Percentiles rank a stretch among this genome's conserved stretches.
Evolutionary conservation across 495 filamentous ascomycete species (phyloP).

Genomic region (Neurospora tetraspora): DNA sequence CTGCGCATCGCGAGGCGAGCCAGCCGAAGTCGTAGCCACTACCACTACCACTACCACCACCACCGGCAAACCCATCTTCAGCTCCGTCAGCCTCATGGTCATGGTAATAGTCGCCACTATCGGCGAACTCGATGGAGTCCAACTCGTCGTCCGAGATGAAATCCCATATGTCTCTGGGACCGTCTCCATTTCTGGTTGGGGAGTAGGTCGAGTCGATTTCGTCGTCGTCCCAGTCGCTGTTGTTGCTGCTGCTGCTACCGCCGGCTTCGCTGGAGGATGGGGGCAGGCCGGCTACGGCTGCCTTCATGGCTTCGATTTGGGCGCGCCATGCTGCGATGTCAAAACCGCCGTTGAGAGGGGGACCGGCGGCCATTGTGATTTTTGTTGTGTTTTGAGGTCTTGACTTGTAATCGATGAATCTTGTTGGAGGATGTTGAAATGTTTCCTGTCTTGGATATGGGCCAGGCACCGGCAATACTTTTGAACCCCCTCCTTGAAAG

Average conservation of each 20-base stretch:
- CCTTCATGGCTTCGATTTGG: slow-evolving; percentile 38
- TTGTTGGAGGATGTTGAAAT: no score
- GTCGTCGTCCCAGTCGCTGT: slow-evolving; percentile 26
- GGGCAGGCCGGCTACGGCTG: slow-evolving; percentile 28
- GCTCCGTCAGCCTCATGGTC: slow-evolving; percentile 13
- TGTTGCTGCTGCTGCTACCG: slow-evolving; percentile 1
- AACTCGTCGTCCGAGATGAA: slow-evolving; percentile 64
- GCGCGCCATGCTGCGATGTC: slow-evolving; percentile 28
- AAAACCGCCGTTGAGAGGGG: background rate
- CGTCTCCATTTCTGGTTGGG: slow-evolving; percentile 44
- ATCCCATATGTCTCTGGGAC: slow-evolving; percentile 81
- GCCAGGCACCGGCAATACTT: background rate
- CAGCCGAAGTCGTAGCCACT: slow-evolving; percentile 42
- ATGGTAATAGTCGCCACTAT: slow-evolving; percentile 34
- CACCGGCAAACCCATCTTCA: slow-evolving; percentile 15
- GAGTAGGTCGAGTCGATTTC: slow-evolving; percentile 50
- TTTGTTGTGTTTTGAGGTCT: background rate
- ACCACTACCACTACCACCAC: slow-evolving; percentile 15
- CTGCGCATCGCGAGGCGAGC: slow-evolving; percentile 55
- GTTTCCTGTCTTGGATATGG: no score
- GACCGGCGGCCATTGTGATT: background rate
- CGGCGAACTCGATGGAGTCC: slow-evolving; percentile 34
- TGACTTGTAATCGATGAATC: background rate
- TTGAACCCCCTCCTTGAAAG: background rate
- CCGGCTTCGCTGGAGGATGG: slow-evolving; percentile 13